Evolutionary conservation across 1,284 basidiomycete genomes (phyloP).

Genomic region (Fomitopsis pinicola): DNA sequence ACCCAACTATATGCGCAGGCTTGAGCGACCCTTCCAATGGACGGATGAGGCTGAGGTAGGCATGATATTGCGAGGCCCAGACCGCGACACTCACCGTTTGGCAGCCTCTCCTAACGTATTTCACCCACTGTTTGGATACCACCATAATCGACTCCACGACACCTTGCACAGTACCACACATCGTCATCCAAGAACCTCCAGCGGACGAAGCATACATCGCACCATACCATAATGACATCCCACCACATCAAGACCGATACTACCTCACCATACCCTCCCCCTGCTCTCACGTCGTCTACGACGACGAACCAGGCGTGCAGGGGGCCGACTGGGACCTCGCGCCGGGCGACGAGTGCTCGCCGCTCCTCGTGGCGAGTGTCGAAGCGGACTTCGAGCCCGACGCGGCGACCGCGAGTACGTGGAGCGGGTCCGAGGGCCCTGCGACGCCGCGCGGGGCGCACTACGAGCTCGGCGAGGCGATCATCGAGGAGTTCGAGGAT

Average conservation of each 20-base stretch:
- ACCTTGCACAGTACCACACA: constrained; percentile 45
- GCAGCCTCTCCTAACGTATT: constrained; percentile 24
- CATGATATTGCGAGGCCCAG: not conserved
- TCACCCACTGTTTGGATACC: constrained; percentile 23
- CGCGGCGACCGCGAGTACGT: not conserved
- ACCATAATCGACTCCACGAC: constrained; percentile 38
- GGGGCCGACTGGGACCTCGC: constrained; percentile 10
- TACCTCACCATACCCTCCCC: constrained; percentile 14
- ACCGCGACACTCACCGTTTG: not conserved
- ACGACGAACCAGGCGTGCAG: not conserved
- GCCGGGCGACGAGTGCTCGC: not conserved
- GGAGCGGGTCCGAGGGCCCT: not conserved
- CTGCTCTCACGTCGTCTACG: not conserved
- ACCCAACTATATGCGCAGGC: constrained; percentile 21
- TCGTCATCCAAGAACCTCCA: constrained; percentile 41
- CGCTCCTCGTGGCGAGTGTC: not conserved
- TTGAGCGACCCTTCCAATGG: constrained; percentile 41
- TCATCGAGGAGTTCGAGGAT: not conserved
- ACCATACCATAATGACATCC: constrained; percentile 5
- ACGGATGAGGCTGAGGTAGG: constrained; percentile 43
- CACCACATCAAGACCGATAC: constrained; percentile 14
- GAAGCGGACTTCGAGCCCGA: not conserved
- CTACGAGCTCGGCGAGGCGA: not conserved
- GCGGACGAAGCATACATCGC: constrained; percentile 24
- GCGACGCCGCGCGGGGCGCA: not conserved